Evolutionary conservation across 75 land plant genomes (phyloP).

Genomic region (Cupressus sempervirens): DNA sequence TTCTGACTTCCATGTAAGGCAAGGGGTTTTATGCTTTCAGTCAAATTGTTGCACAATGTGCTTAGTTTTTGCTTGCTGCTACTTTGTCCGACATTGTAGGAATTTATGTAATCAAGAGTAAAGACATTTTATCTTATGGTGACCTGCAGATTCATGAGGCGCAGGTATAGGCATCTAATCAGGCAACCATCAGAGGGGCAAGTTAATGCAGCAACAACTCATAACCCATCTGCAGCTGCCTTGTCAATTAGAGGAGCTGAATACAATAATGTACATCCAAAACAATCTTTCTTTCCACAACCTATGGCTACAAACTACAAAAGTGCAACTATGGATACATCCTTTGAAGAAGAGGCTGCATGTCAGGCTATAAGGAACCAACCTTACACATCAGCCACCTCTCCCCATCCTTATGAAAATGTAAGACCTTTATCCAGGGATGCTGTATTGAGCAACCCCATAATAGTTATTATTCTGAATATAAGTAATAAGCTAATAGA

Average conservation of each 20-base stretch:
- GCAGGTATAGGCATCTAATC: background rate
- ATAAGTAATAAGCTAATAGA: background rate
- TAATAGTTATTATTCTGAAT: background rate
- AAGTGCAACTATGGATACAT: background rate
- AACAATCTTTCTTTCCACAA: background rate
- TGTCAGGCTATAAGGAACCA: background rate
- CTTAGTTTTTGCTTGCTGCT: background rate
- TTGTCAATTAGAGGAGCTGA: background rate
- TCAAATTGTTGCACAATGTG: background rate
- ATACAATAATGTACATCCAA: background rate
- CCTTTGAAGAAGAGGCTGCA: background rate
- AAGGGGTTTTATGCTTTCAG: background rate
- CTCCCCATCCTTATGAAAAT: background rate
- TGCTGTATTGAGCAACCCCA: background rate
- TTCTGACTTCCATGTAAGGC: background rate
- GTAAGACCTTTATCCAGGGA: background rate
- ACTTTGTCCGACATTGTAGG: background rate
- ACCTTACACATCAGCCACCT: background rate
- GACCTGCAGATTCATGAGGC: background rate
- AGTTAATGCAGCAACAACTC: background rate
- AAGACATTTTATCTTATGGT: background rate
- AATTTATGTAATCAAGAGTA: background rate
- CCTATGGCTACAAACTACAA: background rate
- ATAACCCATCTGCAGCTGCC: background rate
- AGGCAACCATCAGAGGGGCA: background rate